Evolutionary conservation across 768 basidiomycete species (phyloP), one percentile per base, ranked within the genome.

Genomic region (Tylopilus subfusipes): DNA sequence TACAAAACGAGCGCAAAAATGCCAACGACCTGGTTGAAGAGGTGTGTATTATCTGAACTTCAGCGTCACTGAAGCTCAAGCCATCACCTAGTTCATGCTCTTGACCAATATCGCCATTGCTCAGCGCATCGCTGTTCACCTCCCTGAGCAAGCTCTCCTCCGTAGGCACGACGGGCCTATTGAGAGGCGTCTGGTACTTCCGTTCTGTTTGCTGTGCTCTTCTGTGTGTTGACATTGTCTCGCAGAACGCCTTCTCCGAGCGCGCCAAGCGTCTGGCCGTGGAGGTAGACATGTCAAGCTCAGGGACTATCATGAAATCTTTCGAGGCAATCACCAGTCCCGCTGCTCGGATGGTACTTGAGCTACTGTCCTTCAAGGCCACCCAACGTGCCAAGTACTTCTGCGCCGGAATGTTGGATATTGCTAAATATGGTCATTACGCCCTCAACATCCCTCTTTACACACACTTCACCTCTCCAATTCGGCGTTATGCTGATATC

Each of bases 341-440:
- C 9, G 83, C 84, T 49, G 86, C 87, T 53, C 86, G 85, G 53
- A 75, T 82, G 47, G 78, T 94, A n/a, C 76, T 99, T 11, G 86
- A 94, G 70, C 68, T 97, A 31, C 77, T 98, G 39, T 84, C 86
- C 16, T 85, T 82, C 69, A 97, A 97, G 72, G 88, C 93, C n/a
- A 98, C 94, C 56, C 89, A 93, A 55, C 82, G 87, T 48, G 93
- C 97, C 61, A 95, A 94, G 72, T 99, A 99, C 73, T 98, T 98
- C 85, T 99, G 97, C 68, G 83, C 94, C 24, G 97, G 97, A 58
- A 98, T 98, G 96, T 78, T 99, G 62, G 97, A 99, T 72, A 99
- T 99, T 65, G 93, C 94, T 39, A 98, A 98, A 76, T 99, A 98
- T 66, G 75, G 83, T 29, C 97, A 99, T 72, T 98, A 92, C 69